A percentile compares a stretch with the other conserved stretches of the same genome.
phyloP scores from a whole-genome alignment of 139 green algal genomes.

The Ettlia oleoabundans region DNA sequence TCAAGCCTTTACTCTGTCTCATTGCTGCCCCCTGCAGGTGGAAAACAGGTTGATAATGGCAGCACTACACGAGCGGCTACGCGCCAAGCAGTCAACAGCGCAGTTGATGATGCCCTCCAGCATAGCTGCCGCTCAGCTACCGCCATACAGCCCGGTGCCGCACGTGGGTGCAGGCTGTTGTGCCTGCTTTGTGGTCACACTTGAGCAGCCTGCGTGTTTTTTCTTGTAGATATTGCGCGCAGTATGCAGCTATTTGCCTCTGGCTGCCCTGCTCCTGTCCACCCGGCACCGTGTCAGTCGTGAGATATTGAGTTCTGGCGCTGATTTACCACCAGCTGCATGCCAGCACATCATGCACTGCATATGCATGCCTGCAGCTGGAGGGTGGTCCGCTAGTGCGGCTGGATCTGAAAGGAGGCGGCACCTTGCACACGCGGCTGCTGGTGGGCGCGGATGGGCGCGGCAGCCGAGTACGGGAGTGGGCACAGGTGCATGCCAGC shows the following conservation, averaged over 20 bases:
- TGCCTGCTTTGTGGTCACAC: too few relatives aligned
- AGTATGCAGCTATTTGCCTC: too few relatives aligned
- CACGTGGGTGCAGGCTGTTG: not conserved
- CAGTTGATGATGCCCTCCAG: not conserved
- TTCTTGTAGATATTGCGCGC: too few relatives aligned
- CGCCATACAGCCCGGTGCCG: not conserved
- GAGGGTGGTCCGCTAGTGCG: not conserved
- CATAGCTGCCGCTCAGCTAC: not conserved
- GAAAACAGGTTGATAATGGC: not conserved
- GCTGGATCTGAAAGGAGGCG: constrained; percentile 27
- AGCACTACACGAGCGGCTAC: not conserved
- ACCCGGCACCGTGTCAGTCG: too few relatives aligned
- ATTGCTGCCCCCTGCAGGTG: too few relatives aligned
- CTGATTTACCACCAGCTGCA: too few relatives aligned
- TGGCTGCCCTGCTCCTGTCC: too few relatives aligned
- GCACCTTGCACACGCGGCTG: constrained; percentile 38
- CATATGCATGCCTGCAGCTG: too few relatives aligned
- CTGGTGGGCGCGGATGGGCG: constrained; percentile 85
- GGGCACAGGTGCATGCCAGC: constrained; percentile 61
- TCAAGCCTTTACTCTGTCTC: too few relatives aligned
- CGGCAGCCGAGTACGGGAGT: constrained; percentile 53
- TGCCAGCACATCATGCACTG: not conserved
- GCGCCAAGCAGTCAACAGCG: not conserved
- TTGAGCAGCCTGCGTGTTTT: too few relatives aligned
- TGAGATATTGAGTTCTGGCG: too few relatives aligned